Evolutionary conservation across 2,329 filamentous ascomycete species (phyloP).

Genomic region (Fusarium citri): DNA sequence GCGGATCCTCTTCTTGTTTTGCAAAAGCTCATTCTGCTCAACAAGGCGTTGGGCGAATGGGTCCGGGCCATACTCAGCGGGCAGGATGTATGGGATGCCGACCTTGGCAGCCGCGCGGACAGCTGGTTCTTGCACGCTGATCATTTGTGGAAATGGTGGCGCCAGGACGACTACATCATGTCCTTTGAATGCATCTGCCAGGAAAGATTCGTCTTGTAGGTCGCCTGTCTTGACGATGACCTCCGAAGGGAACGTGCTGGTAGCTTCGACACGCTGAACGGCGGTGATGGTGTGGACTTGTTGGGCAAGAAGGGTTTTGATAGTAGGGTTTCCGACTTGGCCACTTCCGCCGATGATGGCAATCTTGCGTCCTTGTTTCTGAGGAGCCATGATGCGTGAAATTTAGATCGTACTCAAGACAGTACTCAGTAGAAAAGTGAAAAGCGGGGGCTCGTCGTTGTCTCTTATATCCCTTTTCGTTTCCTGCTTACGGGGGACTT

Average conservation of each 20-base stretch:
- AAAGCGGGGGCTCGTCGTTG: background rate
- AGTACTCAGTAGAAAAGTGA: background rate
- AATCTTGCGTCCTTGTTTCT: slow-evolving; percentile 11
- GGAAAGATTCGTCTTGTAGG: slow-evolving; percentile 15
- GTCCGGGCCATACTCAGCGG: slow-evolving; percentile 25
- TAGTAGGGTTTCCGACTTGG: slow-evolving; percentile 4
- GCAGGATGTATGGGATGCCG: slow-evolving; percentile 4
- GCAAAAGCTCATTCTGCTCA: slow-evolving; percentile 17
- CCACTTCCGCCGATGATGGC: slow-evolving; percentile 21
- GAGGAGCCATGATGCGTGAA: background rate
- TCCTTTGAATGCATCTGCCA: slow-evolving; percentile 3
- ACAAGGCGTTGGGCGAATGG: slow-evolving; percentile 12
- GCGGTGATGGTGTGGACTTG: slow-evolving; percentile 21
- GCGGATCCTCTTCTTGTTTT: slow-evolving; percentile 18
- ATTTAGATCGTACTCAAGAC: background rate
- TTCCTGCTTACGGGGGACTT: background rate
- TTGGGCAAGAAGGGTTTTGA: slow-evolving; percentile 5
- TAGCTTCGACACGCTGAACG: slow-evolving; percentile 12
- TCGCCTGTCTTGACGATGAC: slow-evolving; percentile 11
- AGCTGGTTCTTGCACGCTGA: slow-evolving; percentile 23
- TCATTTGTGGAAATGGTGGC: slow-evolving; percentile 19
- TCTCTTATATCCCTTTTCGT: background rate
- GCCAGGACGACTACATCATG: slow-evolving; percentile 23
- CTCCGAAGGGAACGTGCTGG: slow-evolving; percentile 3
- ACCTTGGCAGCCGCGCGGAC: slow-evolving; percentile 17